phyloP scores from a whole-genome alignment of 2,329 filamentous ascomycete species.

The Pezicula carpinea region DNA sequence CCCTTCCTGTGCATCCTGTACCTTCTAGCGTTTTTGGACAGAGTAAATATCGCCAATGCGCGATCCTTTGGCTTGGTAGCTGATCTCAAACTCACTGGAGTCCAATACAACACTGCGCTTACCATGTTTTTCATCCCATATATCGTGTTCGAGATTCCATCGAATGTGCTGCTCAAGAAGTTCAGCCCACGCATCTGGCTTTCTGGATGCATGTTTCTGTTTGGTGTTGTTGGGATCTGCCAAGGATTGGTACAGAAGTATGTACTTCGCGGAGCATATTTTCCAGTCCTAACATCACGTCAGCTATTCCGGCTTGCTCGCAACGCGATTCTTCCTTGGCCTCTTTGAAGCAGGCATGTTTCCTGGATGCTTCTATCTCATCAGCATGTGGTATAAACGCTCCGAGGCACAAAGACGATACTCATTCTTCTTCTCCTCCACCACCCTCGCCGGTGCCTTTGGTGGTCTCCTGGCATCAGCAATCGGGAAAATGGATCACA shows the following conservation, averaged over 20 bases:
- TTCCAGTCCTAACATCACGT: slow-evolving; percentile 6
- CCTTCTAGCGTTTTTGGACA: slow-evolving; percentile 63
- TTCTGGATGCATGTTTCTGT: slow-evolving; percentile 67
- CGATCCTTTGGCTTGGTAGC: slow-evolving; percentile 58
- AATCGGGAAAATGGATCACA: slow-evolving; percentile 81
- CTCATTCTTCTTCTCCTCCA: slow-evolving; percentile 87
- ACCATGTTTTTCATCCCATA: slow-evolving; percentile 83
- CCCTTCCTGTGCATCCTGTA: slow-evolving; percentile 72
- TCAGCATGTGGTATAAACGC: slow-evolving; percentile 87
- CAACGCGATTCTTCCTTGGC: slow-evolving; percentile 82
- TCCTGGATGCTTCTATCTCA: slow-evolving; percentile 68
- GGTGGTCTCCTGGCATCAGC: slow-evolving; percentile 80
- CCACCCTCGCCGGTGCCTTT: slow-evolving; percentile 76
- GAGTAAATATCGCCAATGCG: slow-evolving; percentile 79
- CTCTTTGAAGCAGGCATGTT: slow-evolving; percentile 73
- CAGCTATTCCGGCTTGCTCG: slow-evolving; percentile 71
- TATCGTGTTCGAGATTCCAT: slow-evolving; percentile 66
- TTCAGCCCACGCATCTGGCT: slow-evolving; percentile 68
- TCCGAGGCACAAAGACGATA: slow-evolving; percentile 87
- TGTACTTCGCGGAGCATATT: slow-evolving; percentile 35
- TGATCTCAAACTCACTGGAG: slow-evolving; percentile 56
- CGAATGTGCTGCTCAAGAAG: slow-evolving; percentile 67
- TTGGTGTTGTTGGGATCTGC: slow-evolving; percentile 47
- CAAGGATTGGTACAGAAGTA: slow-evolving; percentile 53
- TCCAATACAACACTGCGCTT: slow-evolving; percentile 69